These are phyloP conservation scores for Capsella rubella DNA, from an alignment of 441 rosid genomes.

Conservation along the genomic window DNA sequence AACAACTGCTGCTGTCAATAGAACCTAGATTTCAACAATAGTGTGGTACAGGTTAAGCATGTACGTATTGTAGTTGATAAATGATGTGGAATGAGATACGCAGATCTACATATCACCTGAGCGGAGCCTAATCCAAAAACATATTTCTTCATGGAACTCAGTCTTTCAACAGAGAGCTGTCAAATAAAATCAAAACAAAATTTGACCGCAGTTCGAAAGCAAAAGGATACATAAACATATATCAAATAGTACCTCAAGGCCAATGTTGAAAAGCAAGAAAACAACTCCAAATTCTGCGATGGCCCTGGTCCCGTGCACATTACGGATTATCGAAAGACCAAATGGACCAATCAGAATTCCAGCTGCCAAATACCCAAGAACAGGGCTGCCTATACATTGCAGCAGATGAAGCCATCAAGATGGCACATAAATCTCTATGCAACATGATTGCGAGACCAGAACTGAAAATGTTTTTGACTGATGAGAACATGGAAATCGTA, in stretches of 20 bases:
- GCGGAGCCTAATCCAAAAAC: conserved; percentile 97
- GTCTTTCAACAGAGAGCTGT: conserved; percentile 98
- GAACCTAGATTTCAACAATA: conserved; percentile 68
- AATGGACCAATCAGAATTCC: conserved; percentile 98
- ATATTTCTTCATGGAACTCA: conserved; percentile 99
- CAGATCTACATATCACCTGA: conserved; percentile 64
- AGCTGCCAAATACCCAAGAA: conserved; percentile 98
- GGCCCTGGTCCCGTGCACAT: conserved; percentile 97
- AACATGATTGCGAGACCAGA: conserved; percentile 36
- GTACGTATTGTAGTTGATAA: conserved; percentile 22
- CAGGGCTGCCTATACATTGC: conserved; percentile 90
- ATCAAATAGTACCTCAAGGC: conserved; percentile 80
- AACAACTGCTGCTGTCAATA: conserved; percentile 88
- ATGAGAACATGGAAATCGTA: conserved; percentile 21
- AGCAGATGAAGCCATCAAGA: conserved; percentile 50
- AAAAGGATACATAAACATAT: conserved; percentile 35
- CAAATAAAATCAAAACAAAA: conserved; percentile 33
- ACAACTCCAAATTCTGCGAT: conserved; percentile 99
- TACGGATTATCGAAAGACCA: conserved; percentile 94
- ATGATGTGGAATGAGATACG: conserved; percentile 9
- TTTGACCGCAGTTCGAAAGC: conserved; percentile 39
- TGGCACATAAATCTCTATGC: conserved; percentile 31
- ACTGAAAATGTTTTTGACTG: conserved; percentile 30
- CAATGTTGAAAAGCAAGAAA: conserved; percentile 95
- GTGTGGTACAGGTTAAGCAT: conserved; percentile 28